A percentile compares a stretch with the other conserved stretches of the same genome.
Conservation (phyloP, 192 early-diverging fungal species). For the Chytriomyces hyalinus region DNA sequence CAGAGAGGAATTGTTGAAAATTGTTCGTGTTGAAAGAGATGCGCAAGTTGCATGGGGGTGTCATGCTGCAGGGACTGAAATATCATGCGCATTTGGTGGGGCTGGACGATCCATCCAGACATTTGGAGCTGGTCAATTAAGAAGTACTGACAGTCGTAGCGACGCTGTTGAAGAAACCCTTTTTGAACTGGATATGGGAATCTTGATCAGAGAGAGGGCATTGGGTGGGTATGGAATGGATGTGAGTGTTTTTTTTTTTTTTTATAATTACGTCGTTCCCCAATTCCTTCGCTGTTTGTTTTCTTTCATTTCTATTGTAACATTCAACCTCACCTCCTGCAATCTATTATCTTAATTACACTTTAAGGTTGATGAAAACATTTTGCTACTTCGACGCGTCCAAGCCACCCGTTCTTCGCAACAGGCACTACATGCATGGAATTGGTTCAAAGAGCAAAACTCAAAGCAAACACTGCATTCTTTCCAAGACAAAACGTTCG, state of each 20-base stretch:
- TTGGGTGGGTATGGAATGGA: conserved; percentile 78
- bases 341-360: too few relatives aligned
- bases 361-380: too few relatives aligned
- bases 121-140: not conserved
- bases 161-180: not conserved
- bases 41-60: not conserved
- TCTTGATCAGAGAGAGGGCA: conserved; percentile 79
- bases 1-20: not conserved
- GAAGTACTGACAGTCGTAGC: not conserved
- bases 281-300: not conserved
- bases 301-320: not conserved
- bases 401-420: conserved; percentile 4
- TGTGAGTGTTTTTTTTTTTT: conserved; percentile 46
- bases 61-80: not conserved
- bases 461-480: too few relatives aligned
- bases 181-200: conserved; percentile 73
- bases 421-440: not conserved
- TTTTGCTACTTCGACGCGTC: not conserved
- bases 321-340: not conserved
- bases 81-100: not conserved
- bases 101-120: not conserved
- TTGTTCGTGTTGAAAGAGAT: not conserved
- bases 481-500: not conserved
- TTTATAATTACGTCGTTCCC: not conserved
- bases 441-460: not conserved